Evolutionary conservation across 257 asterid genomes (phyloP), one percentile per base, ranked within the genome.

Genomic region (Echium plantagineum): DNA sequence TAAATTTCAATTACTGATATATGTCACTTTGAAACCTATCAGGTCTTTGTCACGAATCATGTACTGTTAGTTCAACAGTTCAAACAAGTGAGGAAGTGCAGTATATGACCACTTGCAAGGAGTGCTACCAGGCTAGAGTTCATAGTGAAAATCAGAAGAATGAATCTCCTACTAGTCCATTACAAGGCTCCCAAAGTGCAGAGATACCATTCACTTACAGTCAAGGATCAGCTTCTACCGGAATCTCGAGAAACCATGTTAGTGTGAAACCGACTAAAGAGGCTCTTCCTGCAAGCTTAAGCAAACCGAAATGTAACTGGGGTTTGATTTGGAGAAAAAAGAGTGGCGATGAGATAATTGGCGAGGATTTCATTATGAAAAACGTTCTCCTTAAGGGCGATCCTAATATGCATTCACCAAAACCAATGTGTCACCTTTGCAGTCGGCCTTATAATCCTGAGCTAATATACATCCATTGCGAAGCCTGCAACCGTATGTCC

Each of bases 251-350:
- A 59, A 73, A 52, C 52, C 64, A 77, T 58, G 60, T 80, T 17
- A 75, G 63, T 30, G 66, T 42, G 71, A 82, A 82, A 77, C 71
- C 80, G 26, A 59, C 46, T 35, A 66, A 35, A 53, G 51, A 58
- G 66, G 68, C 83, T 53, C 71, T 65, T 48, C 63, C 63, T 57
- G 71, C 77, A 59, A 70, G 68, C 63, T 81, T 70, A 71, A 72
- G 62, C 63, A 69, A 64, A 61, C 59, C 59, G 47, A 83, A 75
- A 57, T 62, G 64, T 54, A 68, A 73, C 54, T 84, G 84, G 94
- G 97, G 97, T 69, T 71, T 89, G 69, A 75, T 72, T 35, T 84
- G 95, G 94, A 83, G 64, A 74, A 85, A 79, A 82, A 78, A 69
- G 48, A 69, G 63, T 21, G 49, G 60, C 49, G 75, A 63, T 24